Percentiles rank a stretch among this genome's conserved stretches.
These are phyloP conservation scores for Plantago ovata DNA, from an alignment of 257 asterid genomes.

Conservation along the genomic window DNA sequence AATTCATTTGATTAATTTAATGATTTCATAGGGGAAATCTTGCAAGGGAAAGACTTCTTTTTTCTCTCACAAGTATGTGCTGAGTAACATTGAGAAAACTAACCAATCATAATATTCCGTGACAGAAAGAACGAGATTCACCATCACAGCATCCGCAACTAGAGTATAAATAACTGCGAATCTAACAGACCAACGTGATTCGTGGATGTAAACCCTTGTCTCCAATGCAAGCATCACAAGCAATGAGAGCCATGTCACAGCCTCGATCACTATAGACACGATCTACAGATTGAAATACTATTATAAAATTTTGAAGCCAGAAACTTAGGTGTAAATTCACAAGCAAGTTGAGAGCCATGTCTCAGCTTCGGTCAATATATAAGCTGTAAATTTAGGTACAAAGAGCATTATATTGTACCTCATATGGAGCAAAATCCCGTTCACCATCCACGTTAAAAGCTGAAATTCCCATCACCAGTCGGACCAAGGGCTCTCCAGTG, in stretches of 20 bases:
- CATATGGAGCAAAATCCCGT: constrained; percentile 71
- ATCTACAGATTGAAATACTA: constrained; percentile 39
- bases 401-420: constrained; percentile 48
- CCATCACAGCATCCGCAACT: constrained; percentile 81
- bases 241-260: constrained; percentile 79
- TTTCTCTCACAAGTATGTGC: background rate
- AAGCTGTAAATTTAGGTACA: constrained; percentile 10
- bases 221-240: constrained; percentile 71
- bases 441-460: constrained; percentile 66
- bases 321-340: constrained; percentile 18
- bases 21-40: no score
- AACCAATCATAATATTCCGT: constrained; percentile 58
- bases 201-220: constrained; percentile 65
- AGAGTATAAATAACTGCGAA: constrained; percentile 74
- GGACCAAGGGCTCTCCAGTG: constrained; percentile 68
- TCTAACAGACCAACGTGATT: constrained; percentile 83
- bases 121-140: constrained; percentile 58
- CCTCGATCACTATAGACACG: constrained; percentile 59
- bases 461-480: constrained; percentile 76
- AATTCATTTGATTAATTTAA: no score
- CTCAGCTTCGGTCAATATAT: constrained; percentile 60
- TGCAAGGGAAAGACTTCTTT: no score
- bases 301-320: background rate
- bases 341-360: constrained; percentile 60
- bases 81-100: constrained; percentile 31